These are phyloP conservation scores for Neocucurbitaria cava DNA, from an alignment of 2,329 filamentous ascomycete species.

Conservation along the genomic window DNA sequence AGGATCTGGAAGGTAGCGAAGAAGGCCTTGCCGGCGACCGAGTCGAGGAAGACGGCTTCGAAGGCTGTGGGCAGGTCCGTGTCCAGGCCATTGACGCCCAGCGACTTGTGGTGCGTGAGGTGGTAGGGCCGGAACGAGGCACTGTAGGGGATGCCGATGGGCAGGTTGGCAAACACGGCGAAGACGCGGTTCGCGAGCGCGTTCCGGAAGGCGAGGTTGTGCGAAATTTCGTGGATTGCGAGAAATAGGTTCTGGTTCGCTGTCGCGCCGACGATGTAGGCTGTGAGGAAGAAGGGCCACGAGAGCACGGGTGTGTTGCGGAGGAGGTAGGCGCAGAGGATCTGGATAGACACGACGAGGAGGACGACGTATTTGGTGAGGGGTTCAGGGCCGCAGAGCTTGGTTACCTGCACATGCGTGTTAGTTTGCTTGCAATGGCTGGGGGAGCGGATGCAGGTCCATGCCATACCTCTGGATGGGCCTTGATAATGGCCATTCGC, in stretches of 20 bases:
- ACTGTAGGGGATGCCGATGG: conserved; percentile 94
- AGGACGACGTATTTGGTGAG: conserved; percentile 93
- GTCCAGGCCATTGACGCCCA: conserved; percentile 94
- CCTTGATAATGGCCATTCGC: conserved; percentile 94
- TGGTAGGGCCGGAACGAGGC: conserved; percentile 98
- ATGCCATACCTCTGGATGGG: conserved; percentile 83
- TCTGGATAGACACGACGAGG: conserved; percentile 81
- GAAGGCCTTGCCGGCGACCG: conserved; percentile 94
- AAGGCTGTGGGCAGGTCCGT: conserved; percentile 92
- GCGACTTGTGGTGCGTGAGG: conserved; percentile 97
- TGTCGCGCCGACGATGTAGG: conserved; percentile 91
- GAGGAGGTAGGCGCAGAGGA: conserved; percentile 78
- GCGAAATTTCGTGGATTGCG: conserved; percentile 97
- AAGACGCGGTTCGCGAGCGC: conserved; percentile 81
- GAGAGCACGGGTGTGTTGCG: conserved; percentile 80
- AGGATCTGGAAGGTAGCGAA: conserved; percentile 99
- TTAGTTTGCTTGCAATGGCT: background rate
- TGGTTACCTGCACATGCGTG: conserved; percentile 73
- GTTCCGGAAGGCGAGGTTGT: conserved; percentile 92
- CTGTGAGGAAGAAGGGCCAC: conserved; percentile 82
- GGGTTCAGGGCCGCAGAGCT: conserved; percentile 95
- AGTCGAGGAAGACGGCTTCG: conserved; percentile 93
- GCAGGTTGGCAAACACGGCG: conserved; percentile 92
- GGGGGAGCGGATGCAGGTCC: background rate
- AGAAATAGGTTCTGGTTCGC: conserved; percentile 99